Percentiles rank a stretch among this genome's conserved stretches.
These are phyloP conservation scores for Ogataea trehaloabstinens DNA, from an alignment of 805 yeast species.

Conservation along the genomic window DNA sequence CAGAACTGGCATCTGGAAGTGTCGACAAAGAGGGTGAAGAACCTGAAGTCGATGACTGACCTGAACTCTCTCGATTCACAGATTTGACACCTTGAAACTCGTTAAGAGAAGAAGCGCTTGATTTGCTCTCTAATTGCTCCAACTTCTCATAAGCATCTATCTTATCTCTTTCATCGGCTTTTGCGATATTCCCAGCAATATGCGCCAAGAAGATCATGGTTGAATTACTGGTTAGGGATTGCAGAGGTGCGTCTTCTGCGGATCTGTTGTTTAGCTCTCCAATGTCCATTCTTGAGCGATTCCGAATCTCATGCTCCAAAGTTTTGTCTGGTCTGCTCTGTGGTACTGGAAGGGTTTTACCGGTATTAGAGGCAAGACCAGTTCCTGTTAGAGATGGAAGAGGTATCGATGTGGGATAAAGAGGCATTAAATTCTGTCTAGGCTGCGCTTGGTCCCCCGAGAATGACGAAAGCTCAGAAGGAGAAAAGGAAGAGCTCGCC, in stretches of 20 bases:
- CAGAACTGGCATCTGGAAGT: neutral
- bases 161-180: slow-evolving; percentile 62
- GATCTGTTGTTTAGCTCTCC: neutral
- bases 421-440: neutral
- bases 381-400: neutral
- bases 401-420: neutral
- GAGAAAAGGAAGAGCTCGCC: neutral
- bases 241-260: neutral
- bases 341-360: neutral
- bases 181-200: slow-evolving; percentile 75
- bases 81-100: neutral
- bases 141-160: slow-evolving; percentile 52
- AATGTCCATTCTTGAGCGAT: no score
- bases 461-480: neutral
- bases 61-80: neutral
- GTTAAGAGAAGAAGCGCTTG: neutral
- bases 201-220: slow-evolving; percentile 72
- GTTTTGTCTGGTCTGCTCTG: neutral
- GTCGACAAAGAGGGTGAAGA: slow-evolving; percentile 1
- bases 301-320: no score
- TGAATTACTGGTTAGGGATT: slow-evolving; percentile 27
- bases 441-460: neutral
- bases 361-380: neutral
- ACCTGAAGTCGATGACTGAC: slow-evolving; percentile 11
- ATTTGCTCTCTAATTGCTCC: slow-evolving; percentile 41